Base-by-base conservation (phyloP, 2,329 filamentous ascomycete species). In the Salinomyces thailandicus region DNA sequence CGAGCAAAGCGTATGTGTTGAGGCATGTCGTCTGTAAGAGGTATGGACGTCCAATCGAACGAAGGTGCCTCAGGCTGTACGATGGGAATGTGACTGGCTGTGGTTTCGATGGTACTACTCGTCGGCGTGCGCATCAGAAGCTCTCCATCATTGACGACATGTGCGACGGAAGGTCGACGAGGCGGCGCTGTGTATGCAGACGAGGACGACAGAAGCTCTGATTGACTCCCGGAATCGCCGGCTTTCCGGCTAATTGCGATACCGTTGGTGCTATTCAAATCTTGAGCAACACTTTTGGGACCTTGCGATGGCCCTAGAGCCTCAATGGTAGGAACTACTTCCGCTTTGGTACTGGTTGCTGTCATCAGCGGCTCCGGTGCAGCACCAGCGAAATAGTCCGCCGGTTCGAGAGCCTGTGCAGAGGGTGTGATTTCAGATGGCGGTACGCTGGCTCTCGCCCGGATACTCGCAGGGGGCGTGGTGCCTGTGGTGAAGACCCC, bases 1-100 rank as follows among this genome's bases (percentile, higher is more conserved):
- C 81, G 73, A 13, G 79, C 79, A 47, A 89, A 83, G 36, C 71
- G 73, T 31, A 89, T 80, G 53, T 91, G 84, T 6, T 68, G 62
- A 2, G 81, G 79, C 27, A 87, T 66, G 17, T 69, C 70, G 11
- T 76, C 64, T 4, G 73, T 73, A 9, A 79, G 35, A 1, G 79
- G 74, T 33, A 89, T 67, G 36, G 76, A 71, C 3, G 84, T 91
- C 85, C 85, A 91, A 58, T 93, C 85, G 53, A 87, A 89, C 19
- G 76, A 81, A 65, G 47, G 65, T 52, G 35, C 42, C 35, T 58
- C 55, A 11, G 45, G 36, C 5, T 49, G 24, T 6, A 50, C 46
- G 26, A 39, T 44, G 16, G 47, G 14, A n/a, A 54, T 51, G 18
- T 48, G 46, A 38, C 51, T 59, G 39, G 15, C 20, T 6, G 18